Evolutionary conservation across 2,329 filamentous ascomycete genomes (phyloP).

Genomic region (Ceratocystis cacaofunesta): DNA sequence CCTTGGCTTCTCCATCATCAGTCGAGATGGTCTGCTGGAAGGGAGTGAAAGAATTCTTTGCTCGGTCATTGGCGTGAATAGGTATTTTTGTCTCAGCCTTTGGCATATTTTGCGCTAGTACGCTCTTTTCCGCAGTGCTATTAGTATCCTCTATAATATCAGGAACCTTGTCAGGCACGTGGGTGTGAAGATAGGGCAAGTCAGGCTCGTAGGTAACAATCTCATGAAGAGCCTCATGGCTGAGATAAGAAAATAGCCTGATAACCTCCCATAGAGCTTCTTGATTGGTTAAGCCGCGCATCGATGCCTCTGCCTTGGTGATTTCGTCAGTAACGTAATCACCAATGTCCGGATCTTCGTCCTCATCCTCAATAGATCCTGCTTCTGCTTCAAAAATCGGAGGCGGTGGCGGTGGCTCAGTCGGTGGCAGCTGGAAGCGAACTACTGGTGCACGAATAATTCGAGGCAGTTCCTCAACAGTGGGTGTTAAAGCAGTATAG

Average conservation of each 20-base stretch:
- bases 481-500: neutral
- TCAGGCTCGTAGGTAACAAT: constrained; percentile 32
- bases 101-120: neutral
- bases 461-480: constrained; percentile 17
- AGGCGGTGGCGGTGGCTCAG: constrained; percentile 22
- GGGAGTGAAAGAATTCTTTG: neutral
- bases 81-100: neutral
- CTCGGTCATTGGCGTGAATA: neutral
- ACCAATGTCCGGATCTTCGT: constrained; percentile 42
- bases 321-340: constrained; percentile 42
- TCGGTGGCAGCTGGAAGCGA: constrained; percentile 29
- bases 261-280: constrained; percentile 30
- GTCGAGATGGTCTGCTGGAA: neutral
- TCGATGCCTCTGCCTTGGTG: constrained; percentile 34
- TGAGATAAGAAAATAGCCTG: constrained; percentile 32
- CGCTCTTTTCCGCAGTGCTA: neutral
- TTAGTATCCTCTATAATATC: neutral
- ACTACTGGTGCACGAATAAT: constrained; percentile 23
- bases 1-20: neutral
- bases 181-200: constrained; percentile 11
- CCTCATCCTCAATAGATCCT: constrained; percentile 24
- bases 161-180: neutral
- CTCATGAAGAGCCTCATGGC: constrained; percentile 34
- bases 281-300: constrained; percentile 32
- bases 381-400: constrained; percentile 17